phyloP scores from a whole-genome alignment of 768 basidiomycete species.

The Collybia mongolica region DNA sequence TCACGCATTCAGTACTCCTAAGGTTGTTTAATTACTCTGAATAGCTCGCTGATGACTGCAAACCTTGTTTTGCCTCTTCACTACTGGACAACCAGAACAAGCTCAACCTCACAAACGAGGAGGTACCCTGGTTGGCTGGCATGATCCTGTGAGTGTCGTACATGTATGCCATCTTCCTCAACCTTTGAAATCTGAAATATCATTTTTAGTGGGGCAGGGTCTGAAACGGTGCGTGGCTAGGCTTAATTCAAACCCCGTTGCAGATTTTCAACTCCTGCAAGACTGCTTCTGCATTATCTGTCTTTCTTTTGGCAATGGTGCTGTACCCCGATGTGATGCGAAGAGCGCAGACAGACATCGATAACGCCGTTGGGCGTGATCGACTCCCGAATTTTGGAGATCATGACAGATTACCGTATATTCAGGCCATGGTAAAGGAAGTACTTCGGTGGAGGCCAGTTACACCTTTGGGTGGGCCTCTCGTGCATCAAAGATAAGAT shows the following conservation, averaged over 20 bases:
- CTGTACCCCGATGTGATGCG: constrained; percentile 4
- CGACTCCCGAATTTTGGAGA: constrained; percentile 3
- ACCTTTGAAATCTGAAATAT: neutral
- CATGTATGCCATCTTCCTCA: too few relatives aligned
- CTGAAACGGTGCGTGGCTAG: neutral
- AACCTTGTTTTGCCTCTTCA: neutral
- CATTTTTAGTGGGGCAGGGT: neutral
- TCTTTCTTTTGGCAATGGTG: constrained; percentile 1
- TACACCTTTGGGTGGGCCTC: neutral
- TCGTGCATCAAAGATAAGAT: neutral
- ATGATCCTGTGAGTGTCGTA: neutral
- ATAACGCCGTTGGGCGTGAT: neutral
- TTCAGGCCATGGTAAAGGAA: constrained; percentile 3
- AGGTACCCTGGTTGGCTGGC: constrained; percentile 1
- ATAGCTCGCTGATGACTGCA: neutral
- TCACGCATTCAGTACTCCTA: neutral
- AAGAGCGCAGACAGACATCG: constrained; percentile 1
- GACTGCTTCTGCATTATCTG: neutral
- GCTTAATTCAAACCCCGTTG: too few relatives aligned
- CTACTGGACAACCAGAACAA: neutral
- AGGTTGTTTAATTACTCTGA: neutral
- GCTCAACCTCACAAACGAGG: neutral
- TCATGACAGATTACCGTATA: neutral
- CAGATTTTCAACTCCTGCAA: too few relatives aligned
- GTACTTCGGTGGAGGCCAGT: constrained; percentile 3